phyloP scores from a whole-genome alignment of 495 filamentous ascomycete species.

The Neurospora intermedia region DNA sequence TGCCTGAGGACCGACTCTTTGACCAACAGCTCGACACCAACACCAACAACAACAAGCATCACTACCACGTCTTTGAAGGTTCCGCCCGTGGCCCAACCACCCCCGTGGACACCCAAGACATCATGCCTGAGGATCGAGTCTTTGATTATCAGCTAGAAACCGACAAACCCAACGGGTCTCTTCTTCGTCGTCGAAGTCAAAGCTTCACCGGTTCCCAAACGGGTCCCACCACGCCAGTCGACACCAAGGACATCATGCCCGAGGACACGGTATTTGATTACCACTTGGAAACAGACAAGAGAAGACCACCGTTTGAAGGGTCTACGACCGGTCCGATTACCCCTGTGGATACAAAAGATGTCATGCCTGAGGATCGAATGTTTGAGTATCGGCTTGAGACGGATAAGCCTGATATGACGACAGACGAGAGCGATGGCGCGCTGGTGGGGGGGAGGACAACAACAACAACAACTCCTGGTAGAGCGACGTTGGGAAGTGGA shows the following conservation, averaged over 20 bases:
- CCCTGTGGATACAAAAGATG: neutral
- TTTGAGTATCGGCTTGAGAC: neutral
- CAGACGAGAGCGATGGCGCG: neutral
- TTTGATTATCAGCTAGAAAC: neutral
- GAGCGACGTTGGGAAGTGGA: neutral
- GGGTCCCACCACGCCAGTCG: neutral
- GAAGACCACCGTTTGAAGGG: neutral
- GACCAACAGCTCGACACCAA: neutral
- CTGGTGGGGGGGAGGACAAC: neutral
- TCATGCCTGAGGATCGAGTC: neutral
- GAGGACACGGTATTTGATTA: neutral
- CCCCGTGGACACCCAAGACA: neutral
- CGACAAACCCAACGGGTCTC: neutral
- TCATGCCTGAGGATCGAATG: neutral
- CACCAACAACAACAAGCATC: too few species aligned
- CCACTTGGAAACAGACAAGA: neutral
- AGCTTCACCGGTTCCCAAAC: neutral
- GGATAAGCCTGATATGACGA: neutral
- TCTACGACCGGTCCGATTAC: neutral
- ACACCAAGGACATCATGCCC: neutral
- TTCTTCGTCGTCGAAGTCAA: too few species aligned
- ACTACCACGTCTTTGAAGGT: neutral
- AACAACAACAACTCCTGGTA: neutral
- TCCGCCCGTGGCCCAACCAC: neutral
- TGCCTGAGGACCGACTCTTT: neutral